These are phyloP conservation scores for Leptosphaerulina australis DNA, from an alignment of 2,329 filamentous ascomycete genomes.

Conservation along the genomic window DNA sequence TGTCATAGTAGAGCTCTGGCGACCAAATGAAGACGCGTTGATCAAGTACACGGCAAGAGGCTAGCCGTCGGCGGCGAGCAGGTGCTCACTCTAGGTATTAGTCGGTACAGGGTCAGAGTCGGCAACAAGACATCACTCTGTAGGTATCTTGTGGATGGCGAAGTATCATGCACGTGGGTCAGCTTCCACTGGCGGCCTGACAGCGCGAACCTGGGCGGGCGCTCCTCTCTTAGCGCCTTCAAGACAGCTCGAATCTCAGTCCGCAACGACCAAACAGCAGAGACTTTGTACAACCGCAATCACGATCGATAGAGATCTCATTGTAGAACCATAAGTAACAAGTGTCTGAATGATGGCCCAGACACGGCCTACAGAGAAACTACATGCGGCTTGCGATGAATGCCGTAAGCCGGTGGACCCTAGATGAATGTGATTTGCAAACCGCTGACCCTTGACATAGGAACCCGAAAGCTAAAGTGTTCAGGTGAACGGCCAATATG, in stretches of 20 bases:
- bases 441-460: constrained; percentile 31
- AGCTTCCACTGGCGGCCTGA: constrained; percentile 6
- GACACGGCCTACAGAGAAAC: constrained; percentile 28
- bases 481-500: constrained; percentile 52
- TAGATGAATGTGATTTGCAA: background rate
- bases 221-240: background rate
- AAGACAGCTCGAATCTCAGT: constrained; percentile 3
- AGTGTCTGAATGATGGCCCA: too few relatives aligned
- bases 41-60: background rate
- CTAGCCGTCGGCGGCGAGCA: too few relatives aligned
- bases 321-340: background rate
- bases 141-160: background rate
- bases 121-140: too few relatives aligned
- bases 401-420: constrained; percentile 38
- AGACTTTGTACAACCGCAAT: background rate
- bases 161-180: background rate
- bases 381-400: constrained; percentile 46
- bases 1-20: background rate
- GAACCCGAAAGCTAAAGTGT: constrained; percentile 58
- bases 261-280: background rate
- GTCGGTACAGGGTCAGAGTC: too few relatives aligned
- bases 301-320: background rate
- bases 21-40: background rate
- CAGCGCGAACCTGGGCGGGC: too few relatives aligned
- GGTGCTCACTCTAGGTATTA: too few relatives aligned